Percentiles rank a stretch among this genome's conserved stretches.
phyloP scores from a whole-genome alignment of 306 rosid genomes.

The Dalbergia oliveri region DNA sequence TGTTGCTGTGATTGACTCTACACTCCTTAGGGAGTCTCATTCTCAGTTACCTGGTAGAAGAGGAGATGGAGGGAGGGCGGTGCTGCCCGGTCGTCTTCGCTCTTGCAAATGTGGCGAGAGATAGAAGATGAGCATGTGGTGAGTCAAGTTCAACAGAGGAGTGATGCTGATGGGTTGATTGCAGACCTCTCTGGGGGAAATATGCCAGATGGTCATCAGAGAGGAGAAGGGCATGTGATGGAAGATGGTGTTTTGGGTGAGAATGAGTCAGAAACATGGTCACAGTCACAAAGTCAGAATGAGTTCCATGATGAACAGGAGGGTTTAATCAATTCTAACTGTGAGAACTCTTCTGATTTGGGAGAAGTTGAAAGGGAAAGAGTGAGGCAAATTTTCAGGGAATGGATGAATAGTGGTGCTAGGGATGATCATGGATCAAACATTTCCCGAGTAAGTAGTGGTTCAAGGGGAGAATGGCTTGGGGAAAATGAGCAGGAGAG shows the following conservation, averaged over 20 bases:
- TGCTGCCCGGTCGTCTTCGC: slow-evolving; percentile 65
- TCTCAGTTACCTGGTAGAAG: slow-evolving; percentile 63
- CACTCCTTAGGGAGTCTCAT: slow-evolving; percentile 76
- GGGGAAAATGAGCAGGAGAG: slow-evolving; percentile 95
- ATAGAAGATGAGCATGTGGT: slow-evolving; percentile 82
- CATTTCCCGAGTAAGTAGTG: slow-evolving; percentile 56
- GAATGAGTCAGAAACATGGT: slow-evolving; percentile 76
- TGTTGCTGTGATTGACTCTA: slow-evolving; percentile 75
- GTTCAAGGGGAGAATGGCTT: slow-evolving; percentile 73
- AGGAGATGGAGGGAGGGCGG: slow-evolving; percentile 71
- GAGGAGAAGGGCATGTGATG: slow-evolving; percentile 49
- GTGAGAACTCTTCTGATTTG: slow-evolving; percentile 72
- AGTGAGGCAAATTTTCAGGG: slow-evolving; percentile 90
- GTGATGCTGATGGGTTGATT: slow-evolving; percentile 47
- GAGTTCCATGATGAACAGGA: slow-evolving; percentile 74
- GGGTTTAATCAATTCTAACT: slow-evolving; percentile 60
- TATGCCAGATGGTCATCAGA: slow-evolving; percentile 49
- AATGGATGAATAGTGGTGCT: slow-evolving; percentile 83
- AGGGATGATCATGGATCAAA: slow-evolving; percentile 59
- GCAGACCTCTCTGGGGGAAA: slow-evolving; percentile 54
- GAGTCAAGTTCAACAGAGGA: slow-evolving; percentile 69
- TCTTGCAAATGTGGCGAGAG: slow-evolving; percentile 85
- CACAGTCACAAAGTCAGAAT: slow-evolving; percentile 72
- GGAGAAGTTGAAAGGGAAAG: slow-evolving; percentile 90
- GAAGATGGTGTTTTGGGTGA: slow-evolving; percentile 68